Evolutionary conservation across 1,139 yeast genomes (phyloP), one percentile per base, ranked within the genome.

Genomic region (Hansenula anomala): DNA sequence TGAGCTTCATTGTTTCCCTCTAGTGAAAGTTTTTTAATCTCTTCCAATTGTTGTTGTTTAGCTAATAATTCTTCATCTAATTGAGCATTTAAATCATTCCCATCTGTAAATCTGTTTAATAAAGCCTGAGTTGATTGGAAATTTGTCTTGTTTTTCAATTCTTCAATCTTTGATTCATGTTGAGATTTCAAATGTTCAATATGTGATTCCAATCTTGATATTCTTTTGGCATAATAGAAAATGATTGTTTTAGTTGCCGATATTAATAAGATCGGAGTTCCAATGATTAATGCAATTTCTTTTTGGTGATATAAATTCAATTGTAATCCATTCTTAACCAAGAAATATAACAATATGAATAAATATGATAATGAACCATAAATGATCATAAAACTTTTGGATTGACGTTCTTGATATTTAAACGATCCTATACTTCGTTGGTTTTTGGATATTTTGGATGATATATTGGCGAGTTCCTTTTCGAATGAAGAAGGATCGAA

Each of bases 51-150:
- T 26, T 59, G 60, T 33, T 63, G 60, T 36, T 66, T 64, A n/a
- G 63, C 69, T 38, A 64, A 67, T 28, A 78, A 55, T 39, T 64
- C 68, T 20, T 63, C 64, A 38, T 66, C 69, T 36, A 66, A 43
- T 20, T 59, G 42, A 17, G 56, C 67, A 26, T 56, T 47, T 15
- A 59, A 47, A 28, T 60, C 61, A 11, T 51, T 56, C 6, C 70
- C 76, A 35, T 67, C 64, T 2, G 78, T 79, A 52, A 78, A 89
- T 51, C 89, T 71, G 39, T 71, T 75, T 36, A 92, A 64, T 40
- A 90, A 67, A 14, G 85, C 80, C 58, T 78, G 80, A 1, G 97
- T 87, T 17, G 82, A 73, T 51, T 83, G 76, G 60, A 80, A 92
- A 51, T 86, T 85, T 18, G 96, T 86, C 51, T 76, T 71, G 43